These are phyloP conservation scores for Grifola frondosa DNA, from an alignment of 1,284 basidiomycete genomes.

Conservation along the genomic window DNA sequence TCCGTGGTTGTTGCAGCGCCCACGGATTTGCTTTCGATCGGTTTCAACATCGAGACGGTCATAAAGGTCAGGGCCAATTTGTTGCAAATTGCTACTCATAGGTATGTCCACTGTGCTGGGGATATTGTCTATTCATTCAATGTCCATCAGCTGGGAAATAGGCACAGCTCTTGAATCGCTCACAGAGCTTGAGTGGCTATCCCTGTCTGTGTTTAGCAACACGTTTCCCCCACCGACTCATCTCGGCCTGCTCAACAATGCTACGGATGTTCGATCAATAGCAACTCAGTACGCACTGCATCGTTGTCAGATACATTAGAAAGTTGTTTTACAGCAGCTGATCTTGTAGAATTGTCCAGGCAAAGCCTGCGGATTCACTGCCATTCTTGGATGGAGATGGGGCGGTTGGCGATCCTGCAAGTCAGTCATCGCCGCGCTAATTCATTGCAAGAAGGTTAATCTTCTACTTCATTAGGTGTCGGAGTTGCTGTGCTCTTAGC, in stretches of 20 bases:
- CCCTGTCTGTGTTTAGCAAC: constrained; percentile 55
- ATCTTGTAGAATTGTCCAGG: constrained; percentile 34
- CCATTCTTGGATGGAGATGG: constrained; percentile 46
- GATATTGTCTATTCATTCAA: too few relatives aligned
- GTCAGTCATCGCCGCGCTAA: constrained; percentile 35
- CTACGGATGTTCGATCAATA: constrained; percentile 40
- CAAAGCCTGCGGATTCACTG: constrained; percentile 34
- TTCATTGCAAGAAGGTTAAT: not conserved
- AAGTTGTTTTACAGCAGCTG: not conserved
- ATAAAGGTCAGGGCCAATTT: constrained; percentile 25
- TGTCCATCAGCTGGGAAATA: constrained; percentile 60
- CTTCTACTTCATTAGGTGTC: constrained; percentile 38
- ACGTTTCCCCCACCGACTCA: constrained; percentile 35
- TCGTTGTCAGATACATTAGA: not conserved
- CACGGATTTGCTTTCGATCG: constrained; percentile 2
- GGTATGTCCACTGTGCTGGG: constrained; percentile 18
- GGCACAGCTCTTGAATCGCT: constrained; percentile 66
- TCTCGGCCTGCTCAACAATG: constrained; percentile 30
- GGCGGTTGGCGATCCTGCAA: constrained; percentile 71
- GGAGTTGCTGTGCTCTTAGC: constrained; percentile 64
- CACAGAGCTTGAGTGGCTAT: constrained; percentile 57
- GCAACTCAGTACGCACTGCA: constrained; percentile 36
- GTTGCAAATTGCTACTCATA: constrained; percentile 29
- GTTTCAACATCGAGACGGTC: constrained; percentile 19
- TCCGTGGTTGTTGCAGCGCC: constrained; percentile 1